Base-by-base conservation (phyloP, 208 protist genomes). In the Acanthamoeba rhysodes region DNA sequence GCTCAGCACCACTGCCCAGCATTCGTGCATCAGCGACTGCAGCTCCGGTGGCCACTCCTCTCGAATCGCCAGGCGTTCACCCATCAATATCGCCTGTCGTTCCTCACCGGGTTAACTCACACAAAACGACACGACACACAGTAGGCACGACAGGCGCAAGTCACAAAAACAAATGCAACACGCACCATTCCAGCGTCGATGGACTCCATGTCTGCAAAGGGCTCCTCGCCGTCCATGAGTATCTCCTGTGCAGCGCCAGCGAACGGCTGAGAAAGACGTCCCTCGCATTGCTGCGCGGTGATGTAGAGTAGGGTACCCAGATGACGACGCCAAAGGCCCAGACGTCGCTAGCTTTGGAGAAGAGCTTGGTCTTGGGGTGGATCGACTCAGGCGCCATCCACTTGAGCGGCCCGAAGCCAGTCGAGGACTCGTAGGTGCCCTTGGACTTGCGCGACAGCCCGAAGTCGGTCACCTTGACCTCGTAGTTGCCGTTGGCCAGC, bases 391-490 rank as follows among this genome's bases (percentile, higher is more conserved):
- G 62, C 22, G 62, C 62, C 62, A 68, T 68, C 62, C 62, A 68
- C 62, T 68, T 68, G 62, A 68, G 62, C 24, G 62, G 62, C 62
- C 62, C 62, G 27, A 68, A 68, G 62, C 62, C 62, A 7, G 62
- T 68, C 62, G 62, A 68, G 22, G 62, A 68, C 62, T 68, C 62
- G 62, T 68, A 68, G 62, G 62, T 68, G 62, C 62, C 62, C 62
- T 68, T 68, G 62, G 62, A 68, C 62, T 68, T 68, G 18, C 62
- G 62, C 62, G 62, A 68, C 62, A 68, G 62, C 24, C 62, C 62
- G 24, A 68, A 68, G 62, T 68, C 62, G 62, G 62, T 68, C 62
- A 68, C 62, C 62, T 68, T 68, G 62, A 68, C 62, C 62, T 68
- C 62, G 62, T 68, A 68, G 62, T 68, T 68, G 24, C 62, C 62